Base-by-base conservation (phyloP, 2,329 filamentous ascomycete species). In the Geosmithia flava region DNA sequence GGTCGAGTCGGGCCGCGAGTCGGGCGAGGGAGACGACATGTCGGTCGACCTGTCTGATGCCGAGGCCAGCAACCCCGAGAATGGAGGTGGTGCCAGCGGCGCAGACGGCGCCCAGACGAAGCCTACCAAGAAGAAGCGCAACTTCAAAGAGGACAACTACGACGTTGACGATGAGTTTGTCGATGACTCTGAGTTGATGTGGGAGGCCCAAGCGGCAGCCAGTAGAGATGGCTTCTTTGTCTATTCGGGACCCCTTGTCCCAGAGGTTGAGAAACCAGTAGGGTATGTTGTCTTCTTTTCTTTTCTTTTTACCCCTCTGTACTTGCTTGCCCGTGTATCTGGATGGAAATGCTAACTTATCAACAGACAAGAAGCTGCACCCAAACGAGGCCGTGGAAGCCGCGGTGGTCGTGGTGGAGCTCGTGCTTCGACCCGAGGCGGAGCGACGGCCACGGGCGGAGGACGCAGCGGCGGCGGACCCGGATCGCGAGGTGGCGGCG, bases 201-300 rank as follows among this genome's bases (percentile, higher is more conserved):
- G 91, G 91, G 88, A 97, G 65, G 88, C 95, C 59, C 87, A 95
- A 61, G 91, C 91, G 7, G 89, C 91, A 4, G 90, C 93, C 44
- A 91, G 87, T 55, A 87, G 91, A 56, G 93, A 97, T 61, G 93
- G 93, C 1, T 98, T 97, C 70, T 98, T 97, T 62, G 93, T 98
- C 1, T 98, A 96, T 66, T 94, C 87, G 51, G 93, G 93, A 3
- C 91, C 91, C 8, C 71, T 98, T 44, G 78, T 97, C 20, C 85
- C 85, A 5, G 89, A 95, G 65, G 86, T 83, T 20, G 85, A 95
- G 67, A 91, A 93, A 66, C 66, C 70, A 54, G 62, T 65, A 49
- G 70, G 69, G 74, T 77, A 73, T 53, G 74, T 72, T 43, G 33
- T 51, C 17, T 30, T 46, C 40, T 13, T 2, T 27, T 19, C 41